phyloP scores from a whole-genome alignment of 2,329 filamentous ascomycete species.

The Dactylellina drechsleri region DNA sequence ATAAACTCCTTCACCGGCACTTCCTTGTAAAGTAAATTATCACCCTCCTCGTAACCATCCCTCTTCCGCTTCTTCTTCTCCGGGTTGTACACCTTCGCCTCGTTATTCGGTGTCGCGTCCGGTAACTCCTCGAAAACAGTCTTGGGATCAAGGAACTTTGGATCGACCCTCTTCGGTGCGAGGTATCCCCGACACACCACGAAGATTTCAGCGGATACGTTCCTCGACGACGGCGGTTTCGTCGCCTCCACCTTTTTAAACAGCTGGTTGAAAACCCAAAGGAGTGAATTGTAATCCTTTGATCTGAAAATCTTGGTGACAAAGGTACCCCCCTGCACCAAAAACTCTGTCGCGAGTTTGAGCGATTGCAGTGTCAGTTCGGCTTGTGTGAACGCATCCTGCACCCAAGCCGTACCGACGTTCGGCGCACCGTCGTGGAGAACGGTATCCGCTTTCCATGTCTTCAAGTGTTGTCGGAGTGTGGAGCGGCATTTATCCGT shows the following conservation, averaged over 20 bases:
- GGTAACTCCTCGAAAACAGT: slow-evolving; percentile 93
- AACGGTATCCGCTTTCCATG: slow-evolving; percentile 94
- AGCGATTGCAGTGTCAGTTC: slow-evolving; percentile 89
- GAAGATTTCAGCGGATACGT: slow-evolving; percentile 98
- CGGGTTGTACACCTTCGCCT: slow-evolving; percentile 97
- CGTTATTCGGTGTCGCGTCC: slow-evolving; percentile 87
- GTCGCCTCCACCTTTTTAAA: slow-evolving; percentile 96
- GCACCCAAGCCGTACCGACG: slow-evolving; percentile 96
- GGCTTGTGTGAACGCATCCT: slow-evolving; percentile 97
- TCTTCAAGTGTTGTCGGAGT: slow-evolving; percentile 88
- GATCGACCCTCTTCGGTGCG: slow-evolving; percentile 91
- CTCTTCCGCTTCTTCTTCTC: slow-evolving; percentile 97
- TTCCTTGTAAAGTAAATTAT: slow-evolving; percentile 92
- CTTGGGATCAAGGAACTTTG: slow-evolving; percentile 87
- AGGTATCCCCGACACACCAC: slow-evolving; percentile 96
- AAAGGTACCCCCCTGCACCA: slow-evolving; percentile 88
- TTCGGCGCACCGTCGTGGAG: slow-evolving; percentile 97
- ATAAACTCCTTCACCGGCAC: slow-evolving; percentile 90
- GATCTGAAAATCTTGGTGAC: slow-evolving; percentile 98
- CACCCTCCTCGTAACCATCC: slow-evolving; percentile 96
- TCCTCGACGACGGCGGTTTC: slow-evolving; percentile 93
- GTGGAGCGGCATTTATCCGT: slow-evolving; percentile 94
- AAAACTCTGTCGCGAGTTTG: slow-evolving; percentile 93
- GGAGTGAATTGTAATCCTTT: slow-evolving; percentile 93
- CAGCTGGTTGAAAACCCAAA: slow-evolving; percentile 98